Conservation (phyloP, 169 alveolate genomes). For the Plasmodium sp. region DNA sequence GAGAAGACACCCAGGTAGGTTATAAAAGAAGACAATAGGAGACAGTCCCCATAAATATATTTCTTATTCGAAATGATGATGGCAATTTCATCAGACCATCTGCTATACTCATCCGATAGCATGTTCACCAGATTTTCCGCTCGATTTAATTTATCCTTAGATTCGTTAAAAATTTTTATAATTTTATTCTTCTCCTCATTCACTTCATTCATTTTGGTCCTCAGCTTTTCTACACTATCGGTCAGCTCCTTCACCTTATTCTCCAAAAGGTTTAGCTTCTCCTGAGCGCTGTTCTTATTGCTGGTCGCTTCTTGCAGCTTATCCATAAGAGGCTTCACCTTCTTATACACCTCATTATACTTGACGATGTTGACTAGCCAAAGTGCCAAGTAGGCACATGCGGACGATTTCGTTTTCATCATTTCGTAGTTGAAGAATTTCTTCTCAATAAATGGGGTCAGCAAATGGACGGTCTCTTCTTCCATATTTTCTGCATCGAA, state of each 20-base stretch:
- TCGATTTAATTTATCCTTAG: constrained; percentile 90
- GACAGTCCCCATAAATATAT: constrained; percentile 95
- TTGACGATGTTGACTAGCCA: constrained; percentile 95
- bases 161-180: constrained; percentile 92
- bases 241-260: constrained; percentile 91
- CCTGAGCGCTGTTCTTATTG: constrained; percentile 92
- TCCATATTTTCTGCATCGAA: constrained; percentile 95
- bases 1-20: constrained; percentile 97
- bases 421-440: constrained; percentile 93
- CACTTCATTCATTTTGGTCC: constrained; percentile 93
- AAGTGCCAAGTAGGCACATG: constrained; percentile 95
- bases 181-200: constrained; percentile 89
- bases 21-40: constrained; percentile 95
- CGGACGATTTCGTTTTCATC: constrained; percentile 94
- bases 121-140: constrained; percentile 96
- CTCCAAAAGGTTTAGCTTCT: constrained; percentile 91
- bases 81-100: constrained; percentile 96
- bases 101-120: constrained; percentile 94
- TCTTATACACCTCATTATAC: constrained; percentile 94
- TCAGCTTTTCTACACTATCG: constrained; percentile 86
- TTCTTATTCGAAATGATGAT: constrained; percentile 89
- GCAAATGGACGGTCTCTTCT: constrained; percentile 91
- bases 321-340: constrained; percentile 95
- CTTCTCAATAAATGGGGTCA: constrained; percentile 91
- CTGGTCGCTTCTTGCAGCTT: constrained; percentile 92